Conservation (phyloP, 2,329 filamentous ascomycete species). For the Fonsecaea erecta region DNA sequence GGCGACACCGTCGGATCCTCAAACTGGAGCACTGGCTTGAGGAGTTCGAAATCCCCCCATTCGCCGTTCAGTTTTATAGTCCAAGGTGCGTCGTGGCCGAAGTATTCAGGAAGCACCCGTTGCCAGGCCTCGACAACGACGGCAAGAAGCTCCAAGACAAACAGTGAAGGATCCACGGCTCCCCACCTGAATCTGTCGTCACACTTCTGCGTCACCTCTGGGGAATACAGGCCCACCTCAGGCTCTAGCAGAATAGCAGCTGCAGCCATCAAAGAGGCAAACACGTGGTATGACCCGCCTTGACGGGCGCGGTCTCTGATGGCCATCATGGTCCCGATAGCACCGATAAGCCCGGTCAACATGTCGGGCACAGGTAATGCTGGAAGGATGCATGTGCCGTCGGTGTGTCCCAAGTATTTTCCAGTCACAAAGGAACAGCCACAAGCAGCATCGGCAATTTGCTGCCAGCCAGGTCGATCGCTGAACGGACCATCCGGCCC, state of each 20-base stretch:
- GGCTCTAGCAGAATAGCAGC: constrained; percentile 41
- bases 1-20: constrained; percentile 24
- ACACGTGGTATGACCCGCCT: constrained; percentile 32
- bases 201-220: constrained; percentile 33
- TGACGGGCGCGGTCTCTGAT: constrained; percentile 61
- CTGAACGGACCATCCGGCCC: constrained; percentile 48
- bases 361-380: constrained; percentile 63
- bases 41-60: constrained; percentile 26
- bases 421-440: constrained; percentile 46
- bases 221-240: constrained; percentile 45
- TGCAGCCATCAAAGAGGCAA: constrained; percentile 41
- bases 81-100: constrained; percentile 29
- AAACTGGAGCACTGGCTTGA: constrained; percentile 34
- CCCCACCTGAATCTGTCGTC: constrained; percentile 28
- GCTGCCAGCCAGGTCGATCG: constrained; percentile 55
- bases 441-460: constrained; percentile 52
- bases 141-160: constrained; percentile 38
- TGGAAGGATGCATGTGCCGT: constrained; percentile 45
- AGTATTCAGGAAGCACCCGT: constrained; percentile 29
- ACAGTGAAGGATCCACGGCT: constrained; percentile 33
- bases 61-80: constrained; percentile 21
- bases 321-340: constrained; percentile 67
- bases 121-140: constrained; percentile 40
- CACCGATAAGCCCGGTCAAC: constrained; percentile 72
- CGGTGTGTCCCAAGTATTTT: constrained; percentile 41